phyloP scores from a whole-genome alignment of 257 asterid species.

The Petrea volubilis region DNA sequence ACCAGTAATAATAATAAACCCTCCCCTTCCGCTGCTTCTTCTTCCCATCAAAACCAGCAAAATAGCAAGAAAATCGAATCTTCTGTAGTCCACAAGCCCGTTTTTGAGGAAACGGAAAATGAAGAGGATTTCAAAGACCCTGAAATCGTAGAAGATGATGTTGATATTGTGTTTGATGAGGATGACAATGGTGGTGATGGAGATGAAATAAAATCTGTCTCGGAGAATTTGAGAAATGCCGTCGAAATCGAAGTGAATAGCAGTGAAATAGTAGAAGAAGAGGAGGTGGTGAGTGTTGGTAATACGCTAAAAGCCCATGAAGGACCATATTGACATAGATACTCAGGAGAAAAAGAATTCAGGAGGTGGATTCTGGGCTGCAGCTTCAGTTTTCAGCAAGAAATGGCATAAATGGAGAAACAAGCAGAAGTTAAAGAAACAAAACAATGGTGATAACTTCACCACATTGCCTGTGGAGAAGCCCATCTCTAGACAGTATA shows the following conservation, averaged over 20 bases:
- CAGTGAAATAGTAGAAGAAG: slow-evolving; percentile 73
- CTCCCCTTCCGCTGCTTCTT: slow-evolving; percentile 22
- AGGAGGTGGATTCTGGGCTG: slow-evolving; percentile 83
- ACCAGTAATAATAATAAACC: slow-evolving; percentile 4
- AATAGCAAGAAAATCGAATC: slow-evolving; percentile 32
- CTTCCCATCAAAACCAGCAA: slow-evolving; percentile 30
- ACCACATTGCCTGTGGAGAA: slow-evolving; percentile 77
- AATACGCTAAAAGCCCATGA: slow-evolving; percentile 58
- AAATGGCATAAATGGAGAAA: slow-evolving; percentile 96
- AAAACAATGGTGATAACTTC: slow-evolving; percentile 41
- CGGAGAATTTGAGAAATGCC: slow-evolving; percentile 29
- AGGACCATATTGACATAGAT: slow-evolving; percentile 76
- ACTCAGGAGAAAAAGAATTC: slow-evolving; percentile 61
- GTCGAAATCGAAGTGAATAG: slow-evolving; percentile 39
- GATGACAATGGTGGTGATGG: slow-evolving; percentile 23
- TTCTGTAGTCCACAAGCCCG: slow-evolving; percentile 43
- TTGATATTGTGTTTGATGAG: slow-evolving; percentile 18
- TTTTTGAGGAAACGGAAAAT: slow-evolving; percentile 47
- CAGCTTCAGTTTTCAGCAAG: slow-evolving; percentile 95
- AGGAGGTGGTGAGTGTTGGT: slow-evolving; percentile 41
- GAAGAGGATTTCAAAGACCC: slow-evolving; percentile 43
- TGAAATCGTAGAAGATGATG: slow-evolving; percentile 31
- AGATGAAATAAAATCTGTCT: slow-evolving; percentile 53
- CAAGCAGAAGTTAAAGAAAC: slow-evolving; percentile 85
- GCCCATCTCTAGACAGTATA: slow-evolving; percentile 69